Evolutionary conservation across 2,329 filamentous ascomycete species (phyloP).

Genomic region (Acephala macrosclerotiorum): DNA sequence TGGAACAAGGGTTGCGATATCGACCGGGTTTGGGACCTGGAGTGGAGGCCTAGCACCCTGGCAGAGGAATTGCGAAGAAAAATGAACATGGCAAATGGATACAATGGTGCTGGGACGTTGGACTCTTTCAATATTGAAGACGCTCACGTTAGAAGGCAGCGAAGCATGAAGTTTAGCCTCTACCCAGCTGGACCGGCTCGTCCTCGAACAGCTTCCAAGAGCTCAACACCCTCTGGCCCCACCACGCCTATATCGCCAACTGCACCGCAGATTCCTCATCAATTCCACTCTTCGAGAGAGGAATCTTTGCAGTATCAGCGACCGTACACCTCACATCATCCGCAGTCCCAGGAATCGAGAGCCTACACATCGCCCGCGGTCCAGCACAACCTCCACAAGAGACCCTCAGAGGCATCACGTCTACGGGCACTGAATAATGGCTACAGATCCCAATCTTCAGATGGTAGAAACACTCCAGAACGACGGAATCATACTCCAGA

Average conservation of each 20-base stretch:
- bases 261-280: slow-evolving; percentile 29
- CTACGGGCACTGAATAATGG: slow-evolving; percentile 44
- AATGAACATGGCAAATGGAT: slow-evolving; percentile 37
- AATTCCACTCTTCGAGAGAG: slow-evolving; percentile 27
- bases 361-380: slow-evolving; percentile 34
- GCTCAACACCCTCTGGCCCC: slow-evolving; percentile 28
- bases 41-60: slow-evolving; percentile 16
- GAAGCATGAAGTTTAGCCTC: slow-evolving; percentile 41
- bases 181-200: slow-evolving; percentile 32
- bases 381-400: slow-evolving; percentile 35
- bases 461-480: slow-evolving; percentile 38
- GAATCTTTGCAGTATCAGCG: slow-evolving; percentile 30
- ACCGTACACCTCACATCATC: slow-evolving; percentile 37
- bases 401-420: slow-evolving; percentile 43
- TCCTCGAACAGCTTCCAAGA: slow-evolving; percentile 36
- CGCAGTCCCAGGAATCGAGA: slow-evolving; percentile 30
- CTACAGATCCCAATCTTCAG: slow-evolving; percentile 37
- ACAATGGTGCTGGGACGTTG: slow-evolving; percentile 31
- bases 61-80: slow-evolving; percentile 18
- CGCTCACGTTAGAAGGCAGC: slow-evolving; percentile 32
- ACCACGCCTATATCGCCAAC: slow-evolving; percentile 28
- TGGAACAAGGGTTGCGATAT: slow-evolving; percentile 25
- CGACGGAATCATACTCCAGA: slow-evolving; percentile 2
- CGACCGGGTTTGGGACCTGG: slow-evolving; percentile 27
- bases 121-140: slow-evolving; percentile 27